Conservation (phyloP, 768 basidiomycete genomes). For the Tulasnella sp. region DNA sequence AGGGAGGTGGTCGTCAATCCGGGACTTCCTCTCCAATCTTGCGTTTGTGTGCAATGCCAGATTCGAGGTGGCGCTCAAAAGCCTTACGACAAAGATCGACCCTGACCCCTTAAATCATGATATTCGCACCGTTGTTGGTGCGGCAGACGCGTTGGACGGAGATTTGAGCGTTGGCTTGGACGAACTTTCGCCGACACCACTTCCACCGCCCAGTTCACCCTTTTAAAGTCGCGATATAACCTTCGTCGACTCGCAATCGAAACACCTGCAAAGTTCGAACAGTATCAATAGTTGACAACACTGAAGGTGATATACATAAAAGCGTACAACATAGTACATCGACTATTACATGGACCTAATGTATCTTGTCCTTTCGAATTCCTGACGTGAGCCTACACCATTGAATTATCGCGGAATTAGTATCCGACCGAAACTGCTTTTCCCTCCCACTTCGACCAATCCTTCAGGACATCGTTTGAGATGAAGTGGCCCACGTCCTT, state of each 20-base stretch:
- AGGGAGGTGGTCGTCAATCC: background rate
- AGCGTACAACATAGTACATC: background rate
- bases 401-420: background rate
- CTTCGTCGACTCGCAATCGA: no score
- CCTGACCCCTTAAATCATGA: background rate
- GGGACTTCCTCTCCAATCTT: background rate
- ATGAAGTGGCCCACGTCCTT: conserved; percentile 16
- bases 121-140: background rate
- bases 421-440: conserved; percentile 5
- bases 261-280: background rate
- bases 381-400: background rate
- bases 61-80: background rate
- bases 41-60: background rate
- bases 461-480: background rate
- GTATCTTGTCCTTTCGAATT: background rate
- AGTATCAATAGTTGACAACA: background rate
- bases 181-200: no score
- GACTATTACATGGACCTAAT: background rate
- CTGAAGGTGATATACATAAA: background rate
- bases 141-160: background rate
- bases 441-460: conserved; percentile 9
- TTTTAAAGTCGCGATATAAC: no score
- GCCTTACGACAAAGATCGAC: background rate
- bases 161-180: background rate
- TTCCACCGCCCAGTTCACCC: no score